These are phyloP conservation scores for Colletotrichum salicis DNA, from an alignment of 2,329 filamentous ascomycete genomes.

Conservation along the genomic window DNA sequence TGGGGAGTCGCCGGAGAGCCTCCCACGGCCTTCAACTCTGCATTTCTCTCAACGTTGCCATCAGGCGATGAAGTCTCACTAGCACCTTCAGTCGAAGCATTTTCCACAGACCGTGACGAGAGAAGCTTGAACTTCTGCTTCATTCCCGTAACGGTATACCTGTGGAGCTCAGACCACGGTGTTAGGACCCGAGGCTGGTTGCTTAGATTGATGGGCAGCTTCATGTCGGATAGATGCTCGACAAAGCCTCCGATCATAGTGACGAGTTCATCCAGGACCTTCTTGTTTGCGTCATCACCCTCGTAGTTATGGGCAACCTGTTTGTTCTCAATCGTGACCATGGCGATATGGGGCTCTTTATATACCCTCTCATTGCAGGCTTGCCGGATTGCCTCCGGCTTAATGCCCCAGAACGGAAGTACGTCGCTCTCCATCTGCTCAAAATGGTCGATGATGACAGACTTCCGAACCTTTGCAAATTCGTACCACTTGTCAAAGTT, in stretches of 20 bases:
- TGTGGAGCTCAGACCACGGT: constrained; percentile 69
- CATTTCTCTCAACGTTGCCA: neutral
- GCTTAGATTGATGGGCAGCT: constrained; percentile 83
- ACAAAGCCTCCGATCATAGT: constrained; percentile 79
- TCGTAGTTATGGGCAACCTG: constrained; percentile 58
- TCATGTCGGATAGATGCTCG: constrained; percentile 81
- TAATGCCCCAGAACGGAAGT: constrained; percentile 80
- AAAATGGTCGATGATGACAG: constrained; percentile 82
- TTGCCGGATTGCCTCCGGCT: constrained; percentile 74
- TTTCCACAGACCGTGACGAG: constrained; percentile 58
- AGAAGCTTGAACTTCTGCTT: constrained; percentile 54
- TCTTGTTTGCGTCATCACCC: constrained; percentile 44
- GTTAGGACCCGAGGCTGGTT: constrained; percentile 79
- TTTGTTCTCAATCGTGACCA: constrained; percentile 72
- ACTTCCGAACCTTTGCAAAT: constrained; percentile 75
- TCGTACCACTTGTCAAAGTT: constrained; percentile 88
- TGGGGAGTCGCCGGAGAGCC: neutral
- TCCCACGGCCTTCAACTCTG: neutral
- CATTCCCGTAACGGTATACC: constrained; percentile 43
- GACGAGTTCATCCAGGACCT: constrained; percentile 57
- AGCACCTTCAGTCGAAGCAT: neutral
- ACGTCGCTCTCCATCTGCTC: constrained; percentile 81
- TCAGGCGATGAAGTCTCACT: constrained; percentile 19
- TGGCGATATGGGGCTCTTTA: constrained; percentile 54
- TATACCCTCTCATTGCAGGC: constrained; percentile 56